Base-by-base conservation (phyloP, 345 rosid genomes). In the Euphorbia peplus region DNA sequence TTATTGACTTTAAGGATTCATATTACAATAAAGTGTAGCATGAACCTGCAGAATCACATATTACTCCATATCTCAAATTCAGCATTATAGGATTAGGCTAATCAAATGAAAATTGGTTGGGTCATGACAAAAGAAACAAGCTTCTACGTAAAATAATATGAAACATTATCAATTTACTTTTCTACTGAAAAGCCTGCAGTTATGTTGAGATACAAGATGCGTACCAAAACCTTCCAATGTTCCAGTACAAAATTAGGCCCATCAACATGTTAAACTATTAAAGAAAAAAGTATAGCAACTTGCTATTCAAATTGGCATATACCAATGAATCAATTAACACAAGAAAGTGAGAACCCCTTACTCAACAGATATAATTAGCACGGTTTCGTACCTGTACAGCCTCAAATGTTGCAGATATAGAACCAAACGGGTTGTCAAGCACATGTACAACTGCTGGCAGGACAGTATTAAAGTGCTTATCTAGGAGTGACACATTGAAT, bases 361-460 rank as follows among this genome's bases (percentile, higher is more conserved):
- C 46, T 47, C 54, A 22, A 8, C 3, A 24, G 52, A 41, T 7
- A 19, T 15, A 41, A 61, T 14, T 9, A 56, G 51, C 16, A 5
- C 12, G 41, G 41, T 19, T 58, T 14, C 15, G 8, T 66, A 85
- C 89, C 88, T 83, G 84, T 56, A 83, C 66, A 56, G 86, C 87
- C 82, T 87, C 92, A 52, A 80, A 83, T 35, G 89, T 83, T 8
- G 78, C 82, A 44, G 89, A 87, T 64, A 84, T 62, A 42, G 91
- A 87, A 18, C 87, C 91, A 59, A 68, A 70, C 42, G 87, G 91
- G 68, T 87, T 83, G 69, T 84, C 86, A 32, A 87, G 76, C 42
- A 87, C 87, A 75, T 82, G 83, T 68, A 85, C 75, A 63, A 80
- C 80, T 16, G 83, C 87, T 37, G 14, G 65, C 75, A 87, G 68